Base-by-base conservation (phyloP, 805 yeast species). In the Suhomyces pyralidae region DNA sequence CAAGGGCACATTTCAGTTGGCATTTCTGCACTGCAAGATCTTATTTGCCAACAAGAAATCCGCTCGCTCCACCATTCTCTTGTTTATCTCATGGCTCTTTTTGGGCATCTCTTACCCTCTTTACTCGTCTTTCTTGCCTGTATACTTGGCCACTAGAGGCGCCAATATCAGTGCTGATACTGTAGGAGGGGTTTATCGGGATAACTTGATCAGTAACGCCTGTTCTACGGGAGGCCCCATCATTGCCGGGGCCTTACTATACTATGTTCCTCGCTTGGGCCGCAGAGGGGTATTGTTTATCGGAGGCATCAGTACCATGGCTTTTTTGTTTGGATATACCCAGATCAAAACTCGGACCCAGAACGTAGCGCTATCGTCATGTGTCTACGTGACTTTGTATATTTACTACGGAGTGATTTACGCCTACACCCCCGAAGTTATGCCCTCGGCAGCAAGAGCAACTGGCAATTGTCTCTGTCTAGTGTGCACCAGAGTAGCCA, bases 31-130 rank as follows among this genome's bases (percentile, higher is more conserved):
- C 48, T 8, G 52, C n/a, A 51, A 48, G 38, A 48, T 53, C 49
- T 49, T 58, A 46, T 58, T 58, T 46, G 50, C 56, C n/a, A 51
- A 45, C 15, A 50, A 43, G 38, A 54, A 45, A 19, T 17, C 49
- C 1, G 36, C 54, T 4, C 36, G 55, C 4, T 50, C 54, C 9
- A 52, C 59, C 32, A 14, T 50, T 10, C 51, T 58, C 43, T 40
- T 58, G n/a, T 49, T 52, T 12, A 12, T 53, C 6, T 58, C 61
- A 25, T 58, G 61, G 61, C 48, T 55, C n/a, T 66, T 81, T 42
- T 73, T 82, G 55, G 86, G 87, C 43, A 68, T 81, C 43, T 74
- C 84, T 7, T 83, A 81, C 62, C 81, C 85, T 3, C 67, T 81
- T 22, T 83, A 78, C 66, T 74, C 78, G 59, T 80, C 81, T 38